These are phyloP conservation scores for Setaria viridis DNA, from an alignment of 202 grass and related monocot genomes.

Conservation along the genomic window DNA sequence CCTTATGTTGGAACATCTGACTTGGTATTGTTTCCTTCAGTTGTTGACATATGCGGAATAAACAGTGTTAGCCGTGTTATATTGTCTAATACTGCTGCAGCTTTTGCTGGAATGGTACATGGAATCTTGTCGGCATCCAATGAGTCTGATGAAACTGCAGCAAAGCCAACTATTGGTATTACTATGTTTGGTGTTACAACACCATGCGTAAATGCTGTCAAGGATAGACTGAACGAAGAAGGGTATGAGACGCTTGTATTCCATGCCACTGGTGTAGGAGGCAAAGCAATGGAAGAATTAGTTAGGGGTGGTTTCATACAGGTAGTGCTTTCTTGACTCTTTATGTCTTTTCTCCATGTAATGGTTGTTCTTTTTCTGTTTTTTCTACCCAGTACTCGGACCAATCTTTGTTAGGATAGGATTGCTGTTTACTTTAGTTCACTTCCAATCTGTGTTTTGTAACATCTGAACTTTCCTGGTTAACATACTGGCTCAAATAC, in stretches of 20 bases:
- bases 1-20: slow-evolving; percentile 86
- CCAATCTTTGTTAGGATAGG: background rate
- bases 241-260: slow-evolving; percentile 94
- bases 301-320: slow-evolving; percentile 82
- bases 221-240: slow-evolving; percentile 74
- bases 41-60: slow-evolving; percentile 91
- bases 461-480: slow-evolving; percentile 35
- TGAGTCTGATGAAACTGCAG: slow-evolving; percentile 57
- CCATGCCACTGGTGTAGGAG: slow-evolving; percentile 94
- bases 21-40: slow-evolving; percentile 82
- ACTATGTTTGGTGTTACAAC: slow-evolving; percentile 99
- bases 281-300: slow-evolving; percentile 97
- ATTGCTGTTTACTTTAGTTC: slow-evolving; percentile 10
- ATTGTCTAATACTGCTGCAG: slow-evolving; percentile 81
- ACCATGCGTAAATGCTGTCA: slow-evolving; percentile 78
- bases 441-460: background rate
- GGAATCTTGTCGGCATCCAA: slow-evolving; percentile 55
- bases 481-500: background rate
- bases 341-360: background rate
- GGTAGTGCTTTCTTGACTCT: slow-evolving; percentile 49
- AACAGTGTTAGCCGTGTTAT: slow-evolving; percentile 82
- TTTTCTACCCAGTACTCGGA: slow-evolving; percentile 10
- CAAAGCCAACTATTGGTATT: slow-evolving; percentile 75
- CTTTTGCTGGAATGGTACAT: slow-evolving; percentile 78
- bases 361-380: background rate